Base-by-base conservation (phyloP, 768 basidiomycete species). In the Suillus brevipes region DNA sequence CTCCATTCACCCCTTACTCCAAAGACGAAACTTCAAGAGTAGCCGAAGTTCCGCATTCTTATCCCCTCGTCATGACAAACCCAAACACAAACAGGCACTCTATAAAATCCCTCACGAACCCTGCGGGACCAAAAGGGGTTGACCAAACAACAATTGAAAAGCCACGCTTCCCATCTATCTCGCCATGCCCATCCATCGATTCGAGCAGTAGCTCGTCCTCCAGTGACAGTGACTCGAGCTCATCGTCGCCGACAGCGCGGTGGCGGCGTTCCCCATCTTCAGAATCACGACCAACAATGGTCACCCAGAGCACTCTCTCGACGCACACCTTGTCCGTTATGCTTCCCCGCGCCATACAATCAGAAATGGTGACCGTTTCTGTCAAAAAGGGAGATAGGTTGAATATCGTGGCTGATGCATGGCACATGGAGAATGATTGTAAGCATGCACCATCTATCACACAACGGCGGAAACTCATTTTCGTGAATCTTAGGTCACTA, bases 281-380 rank as follows among this genome's bases (percentile, higher is more conserved):
- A 61, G 76, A 72, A 43, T 76, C 71, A 10, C 75, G 73, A 63
- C 85, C 86, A 43, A 75, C 77, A 28, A 82, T 87, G 79, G 67
- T 76, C n/a, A 72, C 84, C 57, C 74, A 78, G 49, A 79, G 82
- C 57, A 81, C 81, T 25, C 65, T 73, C 6, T 66, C 71, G 37
- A 75, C 71, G 65, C 80, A 88, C 72, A 80, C 75, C 5, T 73
- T 87, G n/a, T 77, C 77, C 36, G 83, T 87, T 16, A 74, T 74
- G 50, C 81, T 88, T 14, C 85, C 86, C 10, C 70, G 75, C 57
- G 75, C 76, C 12, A 82, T 84, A 53, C 74, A 80, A 67, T 81
- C 85, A 16, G 87, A 88, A 71, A 88, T 88, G 87, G 85, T 88
- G 34, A 88, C 86, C 5, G 82, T 88, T 57, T 82, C 81, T 40